Percentiles rank a stretch among this genome's conserved stretches.
These are phyloP conservation scores for Oryza longistaminata DNA, from an alignment of 176 grass and related monocot species.

Conservation along the genomic window DNA sequence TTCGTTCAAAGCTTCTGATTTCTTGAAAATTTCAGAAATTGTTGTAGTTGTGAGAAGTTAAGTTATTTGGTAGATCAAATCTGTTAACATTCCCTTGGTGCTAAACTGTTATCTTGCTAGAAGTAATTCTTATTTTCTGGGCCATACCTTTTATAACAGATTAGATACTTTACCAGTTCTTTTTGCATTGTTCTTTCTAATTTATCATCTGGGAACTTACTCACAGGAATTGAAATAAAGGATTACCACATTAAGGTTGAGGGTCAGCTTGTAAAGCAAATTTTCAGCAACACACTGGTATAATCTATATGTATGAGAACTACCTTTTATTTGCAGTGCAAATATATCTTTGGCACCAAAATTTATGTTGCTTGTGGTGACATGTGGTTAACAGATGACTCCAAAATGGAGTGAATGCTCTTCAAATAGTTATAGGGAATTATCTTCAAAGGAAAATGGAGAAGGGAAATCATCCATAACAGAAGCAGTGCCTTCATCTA, in stretches of 20 bases:
- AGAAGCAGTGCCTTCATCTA: conserved; percentile 28
- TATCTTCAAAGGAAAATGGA: conserved; percentile 42
- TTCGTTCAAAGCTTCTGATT: conserved; percentile 7
- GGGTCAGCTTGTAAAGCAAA: conserved; percentile 34
- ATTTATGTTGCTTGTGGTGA: conserved; percentile 34
- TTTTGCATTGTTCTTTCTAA: conserved; percentile 38
- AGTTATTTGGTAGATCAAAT: neutral
- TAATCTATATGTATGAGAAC: conserved; percentile 26
- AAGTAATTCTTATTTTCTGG: conserved; percentile 25
- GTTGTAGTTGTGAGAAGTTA: neutral
- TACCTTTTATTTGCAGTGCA: conserved; percentile 25
- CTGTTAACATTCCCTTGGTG: conserved; percentile 11
- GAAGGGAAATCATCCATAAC: conserved; percentile 38
- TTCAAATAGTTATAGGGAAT: conserved; percentile 39
- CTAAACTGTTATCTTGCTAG: neutral
- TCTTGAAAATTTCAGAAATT: conserved; percentile 13
- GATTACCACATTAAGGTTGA: conserved; percentile 33
- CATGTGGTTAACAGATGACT: conserved; percentile 58
- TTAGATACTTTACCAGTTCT: conserved; percentile 17
- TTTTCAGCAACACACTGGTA: conserved; percentile 35
- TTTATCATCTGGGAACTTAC: conserved; percentile 16
- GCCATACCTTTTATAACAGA: neutral
- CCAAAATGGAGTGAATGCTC: conserved; percentile 52
- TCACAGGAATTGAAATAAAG: conserved; percentile 28
- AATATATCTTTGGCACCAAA: conserved; percentile 29